Base-by-base conservation (phyloP, 2,329 filamentous ascomycete species). In the Lachnellula cervina region DNA sequence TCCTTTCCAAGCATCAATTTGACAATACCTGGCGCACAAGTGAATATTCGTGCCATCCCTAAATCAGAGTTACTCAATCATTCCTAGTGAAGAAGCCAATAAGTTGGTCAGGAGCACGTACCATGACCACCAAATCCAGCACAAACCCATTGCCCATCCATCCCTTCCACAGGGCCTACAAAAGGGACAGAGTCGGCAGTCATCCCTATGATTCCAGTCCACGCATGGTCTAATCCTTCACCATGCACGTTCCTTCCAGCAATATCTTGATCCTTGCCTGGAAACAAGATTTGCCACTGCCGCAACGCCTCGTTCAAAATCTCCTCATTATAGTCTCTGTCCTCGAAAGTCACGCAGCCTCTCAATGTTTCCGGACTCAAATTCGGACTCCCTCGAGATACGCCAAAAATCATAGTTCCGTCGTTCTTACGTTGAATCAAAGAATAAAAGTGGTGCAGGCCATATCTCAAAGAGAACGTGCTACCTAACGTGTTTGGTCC, bases 121-220 rank as follows among this genome's bases (percentile, higher is more conserved):
- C 75, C 75, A 62, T 78, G 75, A 0, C 75, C 76, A 59, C 78
- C 77, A 56, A 78, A 77, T 0, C 76, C 76, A n/a, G 75, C 76
- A 60, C 75, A 77, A 8, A 79, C 69, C 63, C 70, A 79, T 52
- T 79, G 76, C 4, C 76, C 76, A 9, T 72, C 69, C 7, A 72
- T 57, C 0, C 67, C 68, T 9, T 73, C 67, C 5, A 79, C 63
- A 1, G 64, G 62, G 1, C 76, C 76, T n/a, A 79, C 67, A 56
- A 77, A 73, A 0, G 77, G 76, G 13, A 77, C 73, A 11, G 69
- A 74, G 62, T 79, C 74, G 0, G 70, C 65, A 42, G 75, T 78
- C 74, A 77, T 74, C 13, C 68, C 76, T 37, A 78, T 72, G 56
- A 79, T 75, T 0, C 76, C 76, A 1, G 72, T 75, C 76, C 76